Evolutionary conservation across 306 rosid genomes (phyloP).

Genomic region (Carpinus viminea): DNA sequence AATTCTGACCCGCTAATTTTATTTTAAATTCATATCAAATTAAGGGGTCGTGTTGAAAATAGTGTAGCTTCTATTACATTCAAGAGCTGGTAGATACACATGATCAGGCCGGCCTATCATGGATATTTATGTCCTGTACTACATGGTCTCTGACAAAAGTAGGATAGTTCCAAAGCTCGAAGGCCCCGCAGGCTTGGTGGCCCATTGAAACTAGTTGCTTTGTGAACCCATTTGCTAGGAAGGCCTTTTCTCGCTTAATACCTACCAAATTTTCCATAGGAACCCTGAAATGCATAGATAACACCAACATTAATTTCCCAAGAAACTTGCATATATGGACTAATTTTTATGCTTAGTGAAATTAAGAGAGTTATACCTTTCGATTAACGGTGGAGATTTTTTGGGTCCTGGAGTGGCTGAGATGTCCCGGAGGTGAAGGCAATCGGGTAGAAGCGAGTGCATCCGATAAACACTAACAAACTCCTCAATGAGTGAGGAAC

Average conservation of each 20-base stretch:
- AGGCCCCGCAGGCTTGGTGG: constrained; percentile 62
- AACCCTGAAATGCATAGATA: constrained; percentile 22
- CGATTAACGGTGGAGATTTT: constrained; percentile 50
- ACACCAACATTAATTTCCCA: neutral
- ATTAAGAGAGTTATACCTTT: constrained; percentile 31
- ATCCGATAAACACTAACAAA: constrained; percentile 55
- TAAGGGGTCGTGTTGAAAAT: too few relatives aligned
- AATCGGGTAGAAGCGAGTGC: constrained; percentile 59
- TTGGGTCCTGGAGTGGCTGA: constrained; percentile 39
- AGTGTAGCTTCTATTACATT: constrained; percentile 27
- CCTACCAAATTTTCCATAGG: constrained; percentile 52
- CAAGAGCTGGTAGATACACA: constrained; percentile 60
- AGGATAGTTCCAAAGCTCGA: constrained; percentile 64
- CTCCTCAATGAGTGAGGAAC: constrained; percentile 63
- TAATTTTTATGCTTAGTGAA: neutral
- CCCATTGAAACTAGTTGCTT: constrained; percentile 66
- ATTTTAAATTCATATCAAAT: too few relatives aligned
- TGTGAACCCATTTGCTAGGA: constrained; percentile 42
- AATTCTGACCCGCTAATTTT: too few relatives aligned
- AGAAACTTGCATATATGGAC: too few relatives aligned
- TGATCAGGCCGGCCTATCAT: constrained; percentile 51
- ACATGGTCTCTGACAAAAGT: constrained; percentile 38
- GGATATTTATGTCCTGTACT: constrained; percentile 42
- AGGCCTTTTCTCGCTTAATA: constrained; percentile 35
- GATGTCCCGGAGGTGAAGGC: constrained; percentile 38